Evolutionary conservation across 2,329 filamentous ascomycete genomes (phyloP).

Genomic region (Cytospora schulzeri): DNA sequence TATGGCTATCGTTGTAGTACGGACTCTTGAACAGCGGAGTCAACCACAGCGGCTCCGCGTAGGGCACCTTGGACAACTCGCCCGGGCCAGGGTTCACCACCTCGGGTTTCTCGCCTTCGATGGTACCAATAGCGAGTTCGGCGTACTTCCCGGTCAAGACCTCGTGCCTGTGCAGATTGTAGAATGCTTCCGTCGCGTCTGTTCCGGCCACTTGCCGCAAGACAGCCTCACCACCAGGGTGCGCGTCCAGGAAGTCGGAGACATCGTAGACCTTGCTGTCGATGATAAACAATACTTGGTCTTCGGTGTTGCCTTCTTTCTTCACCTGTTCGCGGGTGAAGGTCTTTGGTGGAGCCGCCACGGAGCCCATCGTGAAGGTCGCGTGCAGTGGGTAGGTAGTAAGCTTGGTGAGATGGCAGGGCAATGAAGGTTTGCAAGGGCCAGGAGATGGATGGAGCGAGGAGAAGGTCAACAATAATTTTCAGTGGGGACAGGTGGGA

Average conservation of each 20-base stretch:
- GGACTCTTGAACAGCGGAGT: constrained; percentile 74
- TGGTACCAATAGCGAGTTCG: constrained; percentile 72
- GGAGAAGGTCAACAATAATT: background rate
- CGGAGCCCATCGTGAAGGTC: constrained; percentile 34
- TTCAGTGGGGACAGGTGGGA: background rate
- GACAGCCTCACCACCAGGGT: constrained; percentile 80
- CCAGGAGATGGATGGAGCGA: background rate
- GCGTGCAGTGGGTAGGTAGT: background rate
- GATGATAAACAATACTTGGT: constrained; percentile 81
- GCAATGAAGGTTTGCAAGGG: background rate
- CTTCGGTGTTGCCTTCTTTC: constrained; percentile 69
- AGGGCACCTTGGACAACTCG: constrained; percentile 76
- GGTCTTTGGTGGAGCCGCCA: constrained; percentile 46
- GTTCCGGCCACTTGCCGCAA: constrained; percentile 78
- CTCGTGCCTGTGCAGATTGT: constrained; percentile 90
- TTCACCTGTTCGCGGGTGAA: constrained; percentile 69
- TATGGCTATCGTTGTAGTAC: constrained; percentile 79
- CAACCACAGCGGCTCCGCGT: constrained; percentile 84
- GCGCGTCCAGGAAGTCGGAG: constrained; percentile 80
- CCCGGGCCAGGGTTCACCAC: constrained; percentile 70
- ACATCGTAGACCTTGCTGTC: constrained; percentile 88
- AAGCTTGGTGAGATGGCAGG: background rate
- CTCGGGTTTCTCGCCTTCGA: constrained; percentile 74
- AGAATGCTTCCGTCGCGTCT: constrained; percentile 82
- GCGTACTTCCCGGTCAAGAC: constrained; percentile 76